Base-by-base conservation (phyloP, 192 early-diverging fungal genomes). In the Backusella morwellensis region DNA sequence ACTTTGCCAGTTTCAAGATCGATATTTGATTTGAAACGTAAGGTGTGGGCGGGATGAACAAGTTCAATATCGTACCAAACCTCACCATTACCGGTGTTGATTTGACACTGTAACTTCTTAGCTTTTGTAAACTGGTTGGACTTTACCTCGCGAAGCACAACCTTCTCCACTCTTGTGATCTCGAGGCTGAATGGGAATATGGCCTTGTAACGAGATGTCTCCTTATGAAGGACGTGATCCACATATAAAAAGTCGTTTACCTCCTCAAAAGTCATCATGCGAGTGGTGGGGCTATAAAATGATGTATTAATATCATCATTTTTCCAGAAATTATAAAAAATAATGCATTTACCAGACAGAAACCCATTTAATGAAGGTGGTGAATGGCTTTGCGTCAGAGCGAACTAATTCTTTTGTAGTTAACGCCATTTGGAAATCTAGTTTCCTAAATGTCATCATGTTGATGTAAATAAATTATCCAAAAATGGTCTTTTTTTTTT, bases 301-400 rank as follows among this genome's bases (percentile, higher is more conserved):
- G 7, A 23, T 29, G 56, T 63, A 63, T 23, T 26, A 70, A 50
- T 32, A 50, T 50, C 41, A 23, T 72, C 35, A 70, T 47, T 50
- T 6, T 17, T 32, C 32, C 0, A 32, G 32, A 7, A 32, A 7
- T 50, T 29, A 47, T 29, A 47, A 14, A 32, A 19, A 47, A 3
- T 26, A 40, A 40, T 8, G 11, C 11, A 40, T 7, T 72, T 72
- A 72, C 78, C 78, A 78, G 21, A 84, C 67, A 54, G 83, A 77
- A 3, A 72, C 23, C 40, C 75, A 79, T 63, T 82, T 81, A 26
- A 81, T 81, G 66, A 84, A 84, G 4, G 80, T 81, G 32, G 42
- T 73, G 21, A 76, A 84, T 8, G 83, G 83, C 47, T 79, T 81
- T 9, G 81, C 75, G 15, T 81, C 77, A 69, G 34, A 21, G 8